Percentiles rank a stretch among this genome's conserved stretches.
Evolutionary conservation across 2,329 filamentous ascomycete genomes (phyloP).

Genomic region (Phialophora chinensis): DNA sequence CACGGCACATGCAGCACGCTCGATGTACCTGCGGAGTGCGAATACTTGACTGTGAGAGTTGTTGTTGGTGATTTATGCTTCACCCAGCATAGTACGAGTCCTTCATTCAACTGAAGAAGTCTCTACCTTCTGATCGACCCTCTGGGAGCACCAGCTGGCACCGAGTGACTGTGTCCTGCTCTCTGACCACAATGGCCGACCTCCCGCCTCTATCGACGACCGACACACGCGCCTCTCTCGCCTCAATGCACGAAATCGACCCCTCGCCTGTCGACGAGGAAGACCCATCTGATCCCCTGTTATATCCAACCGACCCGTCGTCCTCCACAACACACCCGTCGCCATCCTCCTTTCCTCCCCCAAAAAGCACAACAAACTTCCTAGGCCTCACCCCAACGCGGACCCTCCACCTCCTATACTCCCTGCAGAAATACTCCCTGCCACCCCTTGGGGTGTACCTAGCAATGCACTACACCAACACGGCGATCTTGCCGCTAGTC

Average conservation of each 20-base stretch:
- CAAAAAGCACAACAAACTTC: slow-evolving; percentile 45
- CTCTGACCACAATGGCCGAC: slow-evolving; percentile 20
- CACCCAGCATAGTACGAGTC: neutral
- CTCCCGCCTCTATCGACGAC: slow-evolving; percentile 30
- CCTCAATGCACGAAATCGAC: slow-evolving; percentile 77
- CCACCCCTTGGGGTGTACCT: slow-evolving; percentile 82
- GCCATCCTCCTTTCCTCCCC: slow-evolving; percentile 34
- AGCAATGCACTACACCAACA: slow-evolving; percentile 78
- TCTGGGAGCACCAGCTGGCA: neutral
- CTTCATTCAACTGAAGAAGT: neutral
- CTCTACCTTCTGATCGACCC: neutral
- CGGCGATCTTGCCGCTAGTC: slow-evolving; percentile 77
- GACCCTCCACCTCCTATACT: slow-evolving; percentile 54
- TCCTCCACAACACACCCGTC: slow-evolving; percentile 36
- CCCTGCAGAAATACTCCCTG: slow-evolving; percentile 85
- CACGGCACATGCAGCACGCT: too few species aligned
- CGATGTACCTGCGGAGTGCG: too few species aligned
- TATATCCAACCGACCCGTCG: slow-evolving; percentile 56
- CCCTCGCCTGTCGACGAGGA: slow-evolving; percentile 75
- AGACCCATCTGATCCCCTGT: slow-evolving; percentile 44
- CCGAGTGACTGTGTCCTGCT: neutral
- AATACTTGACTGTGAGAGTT: too few species aligned
- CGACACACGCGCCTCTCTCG: slow-evolving; percentile 48
- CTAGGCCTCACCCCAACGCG: slow-evolving; percentile 44
- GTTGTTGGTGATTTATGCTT: neutral